phyloP scores from a whole-genome alignment of 441 rosid species.

The Mallotus repandus region DNA sequence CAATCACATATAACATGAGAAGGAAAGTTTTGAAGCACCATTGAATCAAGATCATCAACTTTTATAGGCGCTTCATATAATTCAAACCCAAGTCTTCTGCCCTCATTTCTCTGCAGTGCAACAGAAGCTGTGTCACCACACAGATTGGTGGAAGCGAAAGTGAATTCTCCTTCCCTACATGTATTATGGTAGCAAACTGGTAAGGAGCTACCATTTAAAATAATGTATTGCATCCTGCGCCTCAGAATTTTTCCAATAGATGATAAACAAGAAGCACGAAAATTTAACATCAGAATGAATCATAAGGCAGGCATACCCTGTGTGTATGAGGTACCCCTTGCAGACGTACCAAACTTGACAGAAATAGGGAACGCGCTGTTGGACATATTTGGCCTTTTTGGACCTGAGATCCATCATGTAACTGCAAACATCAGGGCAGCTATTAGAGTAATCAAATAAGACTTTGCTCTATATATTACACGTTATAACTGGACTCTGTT shows the following conservation, averaged over 20 bases:
- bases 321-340: slow-evolving; percentile 56
- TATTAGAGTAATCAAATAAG: too few species aligned
- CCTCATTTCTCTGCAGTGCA: slow-evolving; percentile 27
- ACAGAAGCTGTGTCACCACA: slow-evolving; percentile 17
- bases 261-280: too few species aligned
- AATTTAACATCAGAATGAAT: too few species aligned
- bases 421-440: slow-evolving; percentile 44
- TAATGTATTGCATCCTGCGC: too few species aligned
- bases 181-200: not conserved
- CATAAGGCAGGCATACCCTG: slow-evolving; percentile 13
- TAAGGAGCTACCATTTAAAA: too few species aligned
- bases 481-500: not conserved
- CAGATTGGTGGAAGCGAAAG: slow-evolving; percentile 35
- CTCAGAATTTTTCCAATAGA: too few species aligned
- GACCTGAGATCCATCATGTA: slow-evolving; percentile 66
- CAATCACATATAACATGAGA: slow-evolving; percentile 1
- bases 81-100: slow-evolving; percentile 32
- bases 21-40: slow-evolving; percentile 8
- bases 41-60: not conserved
- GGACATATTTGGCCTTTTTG: slow-evolving; percentile 66
- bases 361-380: slow-evolving; percentile 50
- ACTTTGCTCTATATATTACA: too few species aligned
- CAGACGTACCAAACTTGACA: slow-evolving; percentile 84
- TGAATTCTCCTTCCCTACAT: slow-evolving; percentile 5
- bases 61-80: slow-evolving; percentile 16